Conservation (phyloP, 176 grass and related monocot genomes). For the Raddia guianensis region DNA sequence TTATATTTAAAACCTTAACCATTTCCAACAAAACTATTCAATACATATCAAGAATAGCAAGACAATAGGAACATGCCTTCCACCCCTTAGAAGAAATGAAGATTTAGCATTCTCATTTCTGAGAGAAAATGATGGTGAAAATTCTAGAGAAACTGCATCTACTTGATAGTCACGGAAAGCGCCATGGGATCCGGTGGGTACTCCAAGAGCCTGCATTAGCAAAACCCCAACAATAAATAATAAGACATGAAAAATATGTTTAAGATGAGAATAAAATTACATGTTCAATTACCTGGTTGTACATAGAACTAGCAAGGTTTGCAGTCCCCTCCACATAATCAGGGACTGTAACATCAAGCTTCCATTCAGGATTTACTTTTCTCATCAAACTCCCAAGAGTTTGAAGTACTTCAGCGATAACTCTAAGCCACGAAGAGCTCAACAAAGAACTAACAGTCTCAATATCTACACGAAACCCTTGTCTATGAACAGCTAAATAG, state of each 20-base stretch:
- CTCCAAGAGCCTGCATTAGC: slow-evolving; percentile 75
- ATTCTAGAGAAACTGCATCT: slow-evolving; percentile 87
- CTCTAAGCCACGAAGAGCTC: slow-evolving; percentile 59
- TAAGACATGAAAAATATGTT: slow-evolving; percentile 14
- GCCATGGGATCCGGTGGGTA: slow-evolving; percentile 90
- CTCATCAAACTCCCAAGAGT: slow-evolving; percentile 66
- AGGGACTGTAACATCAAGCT: slow-evolving; percentile 68
- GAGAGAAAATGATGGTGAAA: slow-evolving; percentile 71
- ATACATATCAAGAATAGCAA: slow-evolving; percentile 12
- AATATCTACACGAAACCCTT: slow-evolving; percentile 82
- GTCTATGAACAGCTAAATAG: slow-evolving; percentile 96
- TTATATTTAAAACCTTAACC: neutral
- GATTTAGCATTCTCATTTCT: slow-evolving; percentile 78
- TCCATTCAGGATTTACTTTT: slow-evolving; percentile 85
- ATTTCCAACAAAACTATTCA: slow-evolving; percentile 8
- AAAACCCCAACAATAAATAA: slow-evolving; percentile 40
- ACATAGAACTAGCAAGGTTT: slow-evolving; percentile 87
- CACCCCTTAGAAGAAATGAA: slow-evolving; percentile 76
- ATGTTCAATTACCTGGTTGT: slow-evolving; percentile 67
- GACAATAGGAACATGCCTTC: slow-evolving; percentile 55
- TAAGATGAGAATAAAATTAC: slow-evolving; percentile 12
- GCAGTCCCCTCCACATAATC: slow-evolving; percentile 84
- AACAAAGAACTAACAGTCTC: slow-evolving; percentile 61
- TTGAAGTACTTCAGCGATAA: slow-evolving; percentile 72
- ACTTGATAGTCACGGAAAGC: slow-evolving; percentile 98